Conservation (phyloP, 805 yeast genomes). For the Yarrowia divulgata region DNA sequence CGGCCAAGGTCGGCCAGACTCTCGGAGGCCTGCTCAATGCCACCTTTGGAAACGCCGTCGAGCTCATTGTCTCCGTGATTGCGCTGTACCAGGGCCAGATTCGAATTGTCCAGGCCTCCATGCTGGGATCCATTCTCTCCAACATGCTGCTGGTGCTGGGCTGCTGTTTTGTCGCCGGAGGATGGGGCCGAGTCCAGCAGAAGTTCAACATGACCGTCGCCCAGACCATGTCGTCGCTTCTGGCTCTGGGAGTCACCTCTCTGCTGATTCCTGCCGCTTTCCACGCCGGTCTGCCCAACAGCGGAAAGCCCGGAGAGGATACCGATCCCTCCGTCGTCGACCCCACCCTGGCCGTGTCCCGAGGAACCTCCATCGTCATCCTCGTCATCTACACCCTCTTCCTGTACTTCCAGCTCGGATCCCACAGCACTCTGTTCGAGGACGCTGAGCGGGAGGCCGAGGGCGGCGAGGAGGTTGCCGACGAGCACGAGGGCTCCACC, state of each 20-base stretch:
- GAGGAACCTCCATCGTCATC: slow-evolving; percentile 84
- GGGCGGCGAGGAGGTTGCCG: slow-evolving; percentile 49
- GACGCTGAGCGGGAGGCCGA: slow-evolving; percentile 54
- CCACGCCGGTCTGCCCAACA: slow-evolving; percentile 72
- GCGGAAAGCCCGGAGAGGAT: slow-evolving; percentile 41
- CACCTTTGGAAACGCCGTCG: slow-evolving; percentile 97
- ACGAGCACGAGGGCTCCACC: slow-evolving; percentile 52
- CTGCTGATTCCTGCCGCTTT: slow-evolving; percentile 95
- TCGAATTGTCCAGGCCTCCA: slow-evolving; percentile 94
- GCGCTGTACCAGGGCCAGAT: slow-evolving; percentile 87
- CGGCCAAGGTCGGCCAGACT: slow-evolving; percentile 88
- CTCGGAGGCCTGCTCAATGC: slow-evolving; percentile 95
- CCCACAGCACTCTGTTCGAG: slow-evolving; percentile 82
- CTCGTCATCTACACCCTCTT: slow-evolving; percentile 79
- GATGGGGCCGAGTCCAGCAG: slow-evolving; percentile 84
- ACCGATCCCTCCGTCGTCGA: slow-evolving; percentile 53
- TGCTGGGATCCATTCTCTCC: slow-evolving; percentile 93
- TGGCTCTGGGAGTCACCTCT: slow-evolving; percentile 90
- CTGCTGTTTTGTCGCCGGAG: slow-evolving; percentile 94
- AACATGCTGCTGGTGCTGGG: slow-evolving; percentile 90
- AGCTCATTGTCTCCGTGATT: slow-evolving; percentile 89
- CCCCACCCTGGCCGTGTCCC: slow-evolving; percentile 73
- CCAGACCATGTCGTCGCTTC: slow-evolving; percentile 93
- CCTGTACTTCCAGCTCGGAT: slow-evolving; percentile 84
- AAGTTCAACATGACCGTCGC: slow-evolving; percentile 95